Conservation (phyloP, 768 basidiomycete species). For the Podaxis mareebaensis region DNA sequence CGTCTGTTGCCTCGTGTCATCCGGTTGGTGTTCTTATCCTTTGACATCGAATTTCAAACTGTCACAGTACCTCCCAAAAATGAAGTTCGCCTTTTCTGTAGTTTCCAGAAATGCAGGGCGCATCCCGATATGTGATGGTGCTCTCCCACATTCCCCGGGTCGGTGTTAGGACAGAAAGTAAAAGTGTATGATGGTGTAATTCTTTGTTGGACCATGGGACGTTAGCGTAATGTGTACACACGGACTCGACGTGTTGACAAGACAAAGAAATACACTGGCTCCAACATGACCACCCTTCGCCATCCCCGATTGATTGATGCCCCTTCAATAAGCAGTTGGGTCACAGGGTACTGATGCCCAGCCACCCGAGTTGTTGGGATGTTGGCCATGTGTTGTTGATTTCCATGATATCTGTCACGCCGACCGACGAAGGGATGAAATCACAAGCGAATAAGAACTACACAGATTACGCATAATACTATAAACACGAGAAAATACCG, state of each 20-base stretch:
- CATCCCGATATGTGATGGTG: conserved; percentile 4
- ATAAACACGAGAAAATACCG: neutral
- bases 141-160: neutral
- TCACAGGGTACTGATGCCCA: conserved; percentile 3
- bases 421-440: neutral
- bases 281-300: conserved; percentile 5
- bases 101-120: conserved; percentile 13
- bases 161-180: neutral
- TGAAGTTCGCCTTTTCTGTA: neutral
- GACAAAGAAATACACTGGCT: conserved; percentile 16
- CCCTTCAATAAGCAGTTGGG: neutral
- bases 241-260: neutral
- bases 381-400: conserved; percentile 1
- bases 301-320: neutral
- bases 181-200: conserved; percentile 6
- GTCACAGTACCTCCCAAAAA: neutral
- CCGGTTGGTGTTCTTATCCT: neutral
- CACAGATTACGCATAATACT: neutral
- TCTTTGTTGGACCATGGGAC: conserved; percentile 14
- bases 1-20: neutral
- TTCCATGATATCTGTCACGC: neutral
- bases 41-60: conserved; percentile 11
- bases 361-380: neutral
- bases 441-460: conserved; percentile 7
- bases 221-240: neutral